Evolutionary conservation across 768 basidiomycete genomes (phyloP), one percentile per base, ranked within the genome.

Genomic region (Leucocoprinus leucothites): DNA sequence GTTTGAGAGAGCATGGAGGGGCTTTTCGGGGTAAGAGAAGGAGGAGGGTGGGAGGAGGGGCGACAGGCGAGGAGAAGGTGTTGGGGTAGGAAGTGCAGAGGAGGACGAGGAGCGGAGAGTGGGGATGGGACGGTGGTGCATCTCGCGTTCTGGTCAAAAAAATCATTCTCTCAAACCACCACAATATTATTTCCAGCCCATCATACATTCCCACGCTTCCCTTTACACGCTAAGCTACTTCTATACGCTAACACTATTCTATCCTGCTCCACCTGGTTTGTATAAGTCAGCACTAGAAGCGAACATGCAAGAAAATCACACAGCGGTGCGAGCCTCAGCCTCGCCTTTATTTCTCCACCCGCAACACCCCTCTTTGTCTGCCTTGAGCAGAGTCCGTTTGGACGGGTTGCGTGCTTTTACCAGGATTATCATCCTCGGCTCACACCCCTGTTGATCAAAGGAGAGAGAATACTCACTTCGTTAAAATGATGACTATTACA

Each of bases 291-390:
- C 19, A 25, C 21, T 16, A n/a, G 31, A 34, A 34, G 13, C 31
- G 13, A 34, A 34, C 19, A 7, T 35, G 13, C 9, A 26, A 13
- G 5, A 13, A 9, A 22, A 40, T 22, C 19, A 31, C 9, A 22
- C 31, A 24, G 51, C 57, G 60, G 60, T 26, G 52, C 58, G 60
- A 60, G 71, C 71, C 85, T 91, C 89, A 88, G 89, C 81, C 89
- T 92, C 89, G 89, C 89, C 89, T 92, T 92, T 76, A 79, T 71
- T 63, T 87, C 89, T 74, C 75, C 90, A 90, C 73, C 60, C 85
- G 72, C 85, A 83, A 78, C 90, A 24, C 87, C 63, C 62, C 82
- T 66, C 82, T 66, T 68, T 65, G 64, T 69, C 69, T 71, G 67
- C 62, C 35, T 47, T 56, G 48, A 24, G 57, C 64, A 64, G 71